Base-by-base conservation (phyloP, 2,329 filamentous ascomycete genomes). In the Colletotrichum endophyticum region DNA sequence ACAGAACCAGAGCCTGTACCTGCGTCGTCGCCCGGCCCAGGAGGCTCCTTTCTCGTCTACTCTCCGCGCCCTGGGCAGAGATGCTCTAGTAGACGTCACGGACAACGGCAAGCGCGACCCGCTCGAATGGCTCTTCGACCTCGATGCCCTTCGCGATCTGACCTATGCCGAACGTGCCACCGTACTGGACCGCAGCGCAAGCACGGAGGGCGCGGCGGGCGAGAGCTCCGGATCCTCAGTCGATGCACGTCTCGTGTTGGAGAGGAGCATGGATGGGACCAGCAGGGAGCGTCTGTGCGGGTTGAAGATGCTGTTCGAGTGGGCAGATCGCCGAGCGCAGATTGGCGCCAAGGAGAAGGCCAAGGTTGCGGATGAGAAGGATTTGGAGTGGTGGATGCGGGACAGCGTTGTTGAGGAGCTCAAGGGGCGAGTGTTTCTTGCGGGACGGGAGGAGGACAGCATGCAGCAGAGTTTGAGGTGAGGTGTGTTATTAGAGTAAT, bases 81-180 rank as follows among this genome's bases (percentile, higher is more conserved):
- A 84, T 56, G 80, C 81, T 12, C 61, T 80, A 3, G 70, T 72
- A 6, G 72, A 70, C 8, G 70, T 57, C 79, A 84, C 28, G 81
- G 83, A 78, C 77, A 82, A 81, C 36, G 78, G 80, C 6, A 82
- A 85, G 6, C 78, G 79, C 36, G 85, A 84, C 8, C 87, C 94
- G 1, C 91, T 96, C 81, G 92, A 94, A 77, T 96, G 95, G 94
- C 82, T 98, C 2, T 95, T 98, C 82, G 85, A 88, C 2, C 88
- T 95, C 0, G 87, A 90, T 78, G 89, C 74, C 81, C 94, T 87
- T 75, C 83, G 80, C 81, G 85, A 79, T 78, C 91, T 88, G 83
- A 94, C 87, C 83, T 88, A 94, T 68, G 92, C 93, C 1, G 95
- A 98, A 80, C 90, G 91, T 71, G 89, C 89, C 1, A 86, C 92